Percentiles rank a stretch among this genome's conserved stretches.
Conservation (phyloP, 768 basidiomycete genomes). For the Tulasnella sp. region DNA sequence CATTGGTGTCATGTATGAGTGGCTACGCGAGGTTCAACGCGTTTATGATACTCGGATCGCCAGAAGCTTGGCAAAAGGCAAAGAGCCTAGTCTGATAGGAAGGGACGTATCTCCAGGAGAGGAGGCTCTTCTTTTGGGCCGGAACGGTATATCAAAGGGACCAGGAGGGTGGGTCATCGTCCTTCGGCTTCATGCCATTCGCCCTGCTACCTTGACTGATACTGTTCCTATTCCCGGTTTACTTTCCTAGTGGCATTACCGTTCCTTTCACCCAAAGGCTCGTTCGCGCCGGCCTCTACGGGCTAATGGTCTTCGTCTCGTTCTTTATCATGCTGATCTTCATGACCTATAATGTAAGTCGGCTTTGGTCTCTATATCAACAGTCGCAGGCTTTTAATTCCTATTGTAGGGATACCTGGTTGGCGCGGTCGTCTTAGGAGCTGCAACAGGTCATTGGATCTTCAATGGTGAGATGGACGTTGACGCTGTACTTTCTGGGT, state of each 20-base stretch:
- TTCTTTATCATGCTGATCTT: conserved; percentile 93
- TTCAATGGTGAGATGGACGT: conserved; percentile 58
- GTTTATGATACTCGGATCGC: conserved; percentile 51
- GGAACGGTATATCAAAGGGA: too few relatives aligned
- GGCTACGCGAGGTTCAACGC: conserved; percentile 54
- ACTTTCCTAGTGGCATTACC: conserved; percentile 10
- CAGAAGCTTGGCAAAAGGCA: conserved; percentile 24
- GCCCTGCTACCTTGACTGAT: background rate
- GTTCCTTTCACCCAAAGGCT: conserved; percentile 18
- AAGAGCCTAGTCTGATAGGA: conserved; percentile 7
- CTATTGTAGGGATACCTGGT: conserved; percentile 69
- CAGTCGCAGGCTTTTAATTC: background rate
- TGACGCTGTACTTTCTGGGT: conserved; percentile 42
- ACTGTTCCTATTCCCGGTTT: too few relatives aligned
- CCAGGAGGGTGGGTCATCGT: background rate
- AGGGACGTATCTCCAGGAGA: background rate
- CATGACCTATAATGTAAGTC: conserved; percentile 89
- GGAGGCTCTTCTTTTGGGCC: too few relatives aligned
- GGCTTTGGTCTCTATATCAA: background rate
- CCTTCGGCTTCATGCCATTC: background rate
- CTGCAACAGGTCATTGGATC: conserved; percentile 71
- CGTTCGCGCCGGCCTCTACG: conserved; percentile 60
- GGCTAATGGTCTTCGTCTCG: conserved; percentile 62
- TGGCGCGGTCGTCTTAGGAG: conserved; percentile 67
- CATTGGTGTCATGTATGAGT: conserved; percentile 71